These are phyloP conservation scores for Castanopsis chinensis DNA, from an alignment of 306 rosid genomes.

Conservation along the genomic window DNA sequence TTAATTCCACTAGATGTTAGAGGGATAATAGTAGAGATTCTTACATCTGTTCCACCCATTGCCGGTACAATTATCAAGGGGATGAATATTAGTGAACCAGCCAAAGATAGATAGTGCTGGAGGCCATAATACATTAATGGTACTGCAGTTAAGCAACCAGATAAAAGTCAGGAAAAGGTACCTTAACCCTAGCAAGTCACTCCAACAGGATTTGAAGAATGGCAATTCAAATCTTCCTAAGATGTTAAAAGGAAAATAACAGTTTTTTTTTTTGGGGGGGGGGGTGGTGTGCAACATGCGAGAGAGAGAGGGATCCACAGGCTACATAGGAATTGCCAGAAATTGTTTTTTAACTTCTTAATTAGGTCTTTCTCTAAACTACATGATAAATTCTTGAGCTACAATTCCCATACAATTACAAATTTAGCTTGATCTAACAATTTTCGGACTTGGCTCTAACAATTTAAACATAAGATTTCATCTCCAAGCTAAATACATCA, in stretches of 20 bases:
- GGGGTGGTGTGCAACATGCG: no score
- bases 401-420: background rate
- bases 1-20: conserved; percentile 20
- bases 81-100: conserved; percentile 82
- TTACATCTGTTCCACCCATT: conserved; percentile 89
- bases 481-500: background rate
- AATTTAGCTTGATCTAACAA: background rate
- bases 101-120: conserved; percentile 87
- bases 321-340: background rate
- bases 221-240: background rate
- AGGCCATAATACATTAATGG: conserved; percentile 71
- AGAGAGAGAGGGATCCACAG: background rate
- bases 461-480: background rate
- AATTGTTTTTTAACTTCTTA: background rate
- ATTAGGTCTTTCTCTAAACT: background rate
- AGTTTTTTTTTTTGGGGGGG: background rate
- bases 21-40: conserved; percentile 27
- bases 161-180: conserved; percentile 21
- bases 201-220: conserved; percentile 17
- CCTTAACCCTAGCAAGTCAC: background rate
- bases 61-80: conserved; percentile 76
- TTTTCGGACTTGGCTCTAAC: background rate
- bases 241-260: background rate
- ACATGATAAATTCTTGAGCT: background rate
- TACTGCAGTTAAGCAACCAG: conserved; percentile 49